Evolutionary conservation across 768 basidiomycete species (phyloP).

Genomic region (Trametes elegans): DNA sequence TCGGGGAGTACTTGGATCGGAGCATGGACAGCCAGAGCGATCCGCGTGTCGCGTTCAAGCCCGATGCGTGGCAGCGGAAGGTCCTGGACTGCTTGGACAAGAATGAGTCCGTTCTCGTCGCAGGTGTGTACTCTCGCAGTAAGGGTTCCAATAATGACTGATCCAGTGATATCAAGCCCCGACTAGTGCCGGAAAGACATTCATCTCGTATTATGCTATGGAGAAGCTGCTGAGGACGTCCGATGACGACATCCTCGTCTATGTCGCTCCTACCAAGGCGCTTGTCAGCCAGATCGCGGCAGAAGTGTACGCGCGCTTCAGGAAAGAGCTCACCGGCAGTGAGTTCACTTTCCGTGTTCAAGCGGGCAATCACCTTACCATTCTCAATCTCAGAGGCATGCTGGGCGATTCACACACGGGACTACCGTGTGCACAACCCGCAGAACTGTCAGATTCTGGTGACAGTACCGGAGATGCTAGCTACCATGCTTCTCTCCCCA

Average conservation of each 20-base stretch:
- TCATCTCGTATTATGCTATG: slow-evolving; percentile 79
- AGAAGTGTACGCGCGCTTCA: slow-evolving; percentile 70
- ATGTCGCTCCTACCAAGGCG: slow-evolving; percentile 75
- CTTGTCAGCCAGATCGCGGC: slow-evolving; percentile 71
- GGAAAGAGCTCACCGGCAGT: slow-evolving; percentile 46
- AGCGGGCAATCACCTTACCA: background rate
- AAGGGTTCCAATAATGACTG: background rate
- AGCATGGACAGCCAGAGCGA: slow-evolving; percentile 64
- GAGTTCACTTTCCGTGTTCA: slow-evolving; percentile 1
- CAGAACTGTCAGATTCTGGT: slow-evolving; percentile 71
- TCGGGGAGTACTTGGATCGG: slow-evolving; percentile 71
- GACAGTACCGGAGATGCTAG: slow-evolving; percentile 70
- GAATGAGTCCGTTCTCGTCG: slow-evolving; percentile 59
- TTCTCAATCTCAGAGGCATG: slow-evolving; percentile 59
- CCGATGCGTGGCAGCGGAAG: slow-evolving; percentile 68
- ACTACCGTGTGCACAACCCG: slow-evolving; percentile 59
- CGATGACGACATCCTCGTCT: slow-evolving; percentile 67
- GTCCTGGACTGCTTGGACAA: slow-evolving; percentile 65
- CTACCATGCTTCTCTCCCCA: slow-evolving; percentile 69
- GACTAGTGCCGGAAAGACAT: slow-evolving; percentile 74
- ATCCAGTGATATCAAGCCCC: slow-evolving; percentile 43
- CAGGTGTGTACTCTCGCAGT: slow-evolving; percentile 42
- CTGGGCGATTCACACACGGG: slow-evolving; percentile 67
- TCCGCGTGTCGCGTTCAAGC: slow-evolving; percentile 56
- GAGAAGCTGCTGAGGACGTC: slow-evolving; percentile 60